These are phyloP conservation scores for Scleroderma bovista DNA, from an alignment of 768 basidiomycete species.

Conservation along the genomic window DNA sequence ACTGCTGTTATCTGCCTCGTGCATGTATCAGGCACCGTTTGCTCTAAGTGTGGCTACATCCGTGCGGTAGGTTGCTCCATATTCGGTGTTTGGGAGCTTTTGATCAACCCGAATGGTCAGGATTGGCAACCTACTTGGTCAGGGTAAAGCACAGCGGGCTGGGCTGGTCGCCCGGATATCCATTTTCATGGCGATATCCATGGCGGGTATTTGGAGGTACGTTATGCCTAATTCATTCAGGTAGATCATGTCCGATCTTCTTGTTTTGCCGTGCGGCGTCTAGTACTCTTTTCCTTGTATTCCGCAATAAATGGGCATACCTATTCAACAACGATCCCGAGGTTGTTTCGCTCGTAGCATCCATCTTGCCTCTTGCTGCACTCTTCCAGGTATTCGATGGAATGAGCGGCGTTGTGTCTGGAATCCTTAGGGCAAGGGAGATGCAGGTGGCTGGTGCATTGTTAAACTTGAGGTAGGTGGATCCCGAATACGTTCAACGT, in stretches of 20 bases:
- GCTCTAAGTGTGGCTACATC: slow-evolving; percentile 78
- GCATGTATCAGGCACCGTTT: slow-evolving; percentile 80
- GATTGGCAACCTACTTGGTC: slow-evolving; percentile 86
- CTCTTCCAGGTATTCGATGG: slow-evolving; percentile 88
- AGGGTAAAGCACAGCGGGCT: slow-evolving; percentile 69
- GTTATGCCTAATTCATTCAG: slow-evolving; percentile 4
- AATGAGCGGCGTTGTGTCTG: slow-evolving; percentile 56
- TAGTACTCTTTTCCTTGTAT: slow-evolving; percentile 51
- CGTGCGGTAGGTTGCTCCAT: slow-evolving; percentile 53
- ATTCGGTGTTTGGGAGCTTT: not conserved
- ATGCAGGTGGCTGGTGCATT: slow-evolving; percentile 44
- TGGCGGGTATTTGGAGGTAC: slow-evolving; percentile 67
- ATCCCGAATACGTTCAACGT: not conserved
- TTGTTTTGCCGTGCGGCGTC: not conserved
- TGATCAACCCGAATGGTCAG: slow-evolving; percentile 29
- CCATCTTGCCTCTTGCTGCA: slow-evolving; percentile 69
- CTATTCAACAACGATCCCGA: slow-evolving; percentile 68
- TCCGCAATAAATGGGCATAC: slow-evolving; percentile 64
- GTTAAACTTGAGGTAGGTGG: not conserved
- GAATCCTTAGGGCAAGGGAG: slow-evolving; percentile 79
- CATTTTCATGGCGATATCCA: slow-evolving; percentile 56
- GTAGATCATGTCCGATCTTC: not conserved
- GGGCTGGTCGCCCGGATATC: slow-evolving; percentile 59
- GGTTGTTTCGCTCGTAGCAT: slow-evolving; percentile 46
- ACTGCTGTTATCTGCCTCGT: slow-evolving; percentile 67